phyloP scores from a whole-genome alignment of 2,329 filamentous ascomycete genomes.

The Phyllosticta capitalensis region DNA sequence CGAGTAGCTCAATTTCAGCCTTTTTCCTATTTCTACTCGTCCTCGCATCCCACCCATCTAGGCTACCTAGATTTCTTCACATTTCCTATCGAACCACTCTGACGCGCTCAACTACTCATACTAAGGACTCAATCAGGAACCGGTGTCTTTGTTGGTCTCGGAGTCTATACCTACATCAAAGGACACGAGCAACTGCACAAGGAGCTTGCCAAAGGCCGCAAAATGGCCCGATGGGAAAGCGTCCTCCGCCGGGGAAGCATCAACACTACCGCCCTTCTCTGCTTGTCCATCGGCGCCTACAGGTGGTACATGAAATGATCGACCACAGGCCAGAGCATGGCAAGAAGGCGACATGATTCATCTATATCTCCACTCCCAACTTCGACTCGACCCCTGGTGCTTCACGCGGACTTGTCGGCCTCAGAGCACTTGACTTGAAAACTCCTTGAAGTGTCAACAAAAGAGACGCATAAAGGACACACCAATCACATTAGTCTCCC shows the following conservation, averaged over 20 bases:
- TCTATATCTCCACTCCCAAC: too few species aligned
- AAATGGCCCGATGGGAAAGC: constrained; percentile 17
- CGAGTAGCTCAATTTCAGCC: constrained; percentile 32
- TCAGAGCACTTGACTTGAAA: too few species aligned
- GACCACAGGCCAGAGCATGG: too few species aligned
- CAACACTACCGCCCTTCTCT: neutral
- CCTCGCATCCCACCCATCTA: too few species aligned
- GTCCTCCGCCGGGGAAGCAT: neutral
- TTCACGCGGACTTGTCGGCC: too few species aligned
- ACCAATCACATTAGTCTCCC: too few species aligned
- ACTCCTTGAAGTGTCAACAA: too few species aligned
- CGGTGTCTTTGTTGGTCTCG: constrained; percentile 37
- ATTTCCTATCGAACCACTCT: neutral
- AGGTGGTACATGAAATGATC: neutral
- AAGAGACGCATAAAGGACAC: too few species aligned
- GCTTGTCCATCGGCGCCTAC: neutral
- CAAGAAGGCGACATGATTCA: too few species aligned
- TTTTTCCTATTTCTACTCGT: constrained; percentile 27
- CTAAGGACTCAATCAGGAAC: constrained; percentile 24
- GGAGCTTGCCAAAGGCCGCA: constrained; percentile 24
- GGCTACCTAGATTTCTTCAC: neutral
- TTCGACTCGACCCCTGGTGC: too few species aligned
- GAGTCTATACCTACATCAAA: constrained; percentile 37
- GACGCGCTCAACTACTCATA: neutral
- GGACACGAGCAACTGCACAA: constrained; percentile 36